Percentiles rank a stretch among this genome's conserved stretches.
These are phyloP conservation scores for Leucosporidium yakuticum DNA, from an alignment of 768 basidiomycete species.

Conservation along the genomic window DNA sequence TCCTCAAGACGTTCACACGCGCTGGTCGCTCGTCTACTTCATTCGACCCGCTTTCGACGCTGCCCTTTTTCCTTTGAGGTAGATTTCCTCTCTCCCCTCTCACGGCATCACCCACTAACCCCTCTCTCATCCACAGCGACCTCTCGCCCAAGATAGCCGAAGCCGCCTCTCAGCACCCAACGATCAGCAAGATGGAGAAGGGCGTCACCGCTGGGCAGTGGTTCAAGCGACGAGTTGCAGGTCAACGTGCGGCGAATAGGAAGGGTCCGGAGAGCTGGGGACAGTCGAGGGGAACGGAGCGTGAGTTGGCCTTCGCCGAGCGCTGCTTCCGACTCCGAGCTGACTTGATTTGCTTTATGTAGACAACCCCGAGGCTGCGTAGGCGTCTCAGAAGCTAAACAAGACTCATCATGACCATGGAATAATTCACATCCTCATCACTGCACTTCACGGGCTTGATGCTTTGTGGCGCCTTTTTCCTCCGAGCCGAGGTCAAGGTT, in stretches of 20 bases:
- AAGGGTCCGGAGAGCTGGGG: conserved; percentile 1
- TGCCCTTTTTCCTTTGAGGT: conserved; percentile 8
- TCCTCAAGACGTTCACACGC: conserved; percentile 6
- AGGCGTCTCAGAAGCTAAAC: too few relatives aligned
- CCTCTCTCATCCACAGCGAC: too few relatives aligned
- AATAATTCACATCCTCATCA: too few relatives aligned
- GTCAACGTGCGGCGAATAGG: background rate
- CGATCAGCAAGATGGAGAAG: background rate
- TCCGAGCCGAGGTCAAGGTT: too few relatives aligned
- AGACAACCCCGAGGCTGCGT: too few relatives aligned
- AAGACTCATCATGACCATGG: too few relatives aligned
- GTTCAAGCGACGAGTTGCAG: conserved; percentile 4
- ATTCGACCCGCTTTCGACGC: conserved; percentile 25
- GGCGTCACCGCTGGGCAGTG: conserved; percentile 21
- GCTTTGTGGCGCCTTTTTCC: too few relatives aligned
- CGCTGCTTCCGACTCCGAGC: too few relatives aligned
- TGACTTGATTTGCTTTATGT: too few relatives aligned
- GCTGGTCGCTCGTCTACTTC: conserved; percentile 33
- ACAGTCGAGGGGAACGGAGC: background rate
- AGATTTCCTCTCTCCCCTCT: too few relatives aligned
- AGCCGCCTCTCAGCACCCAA: background rate
- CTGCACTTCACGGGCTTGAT: too few relatives aligned
- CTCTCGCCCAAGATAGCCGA: background rate
- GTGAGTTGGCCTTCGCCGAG: background rate
- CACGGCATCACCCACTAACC: too few relatives aligned